phyloP scores from a whole-genome alignment of 106 monocot genomes.

The Narthecium ossifragum region DNA sequence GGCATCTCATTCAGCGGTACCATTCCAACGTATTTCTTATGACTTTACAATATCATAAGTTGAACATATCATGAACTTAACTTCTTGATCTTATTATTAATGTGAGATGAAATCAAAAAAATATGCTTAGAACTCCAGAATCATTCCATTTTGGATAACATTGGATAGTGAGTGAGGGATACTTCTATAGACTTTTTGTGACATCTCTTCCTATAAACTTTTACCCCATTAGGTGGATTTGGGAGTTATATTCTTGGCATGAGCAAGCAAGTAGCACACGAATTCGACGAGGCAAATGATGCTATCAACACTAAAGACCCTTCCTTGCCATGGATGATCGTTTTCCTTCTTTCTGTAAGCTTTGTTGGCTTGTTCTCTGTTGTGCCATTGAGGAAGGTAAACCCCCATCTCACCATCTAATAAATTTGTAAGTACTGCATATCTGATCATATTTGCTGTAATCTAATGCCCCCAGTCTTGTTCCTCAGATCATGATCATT shows the following conservation, averaged over 20 bases:
- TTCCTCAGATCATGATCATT: constrained; percentile 34
- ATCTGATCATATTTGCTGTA: not conserved
- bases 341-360: constrained; percentile 56
- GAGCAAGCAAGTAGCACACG: constrained; percentile 36
- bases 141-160: not conserved
- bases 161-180: not conserved
- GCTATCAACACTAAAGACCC: constrained; percentile 43
- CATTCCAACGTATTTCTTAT: not conserved
- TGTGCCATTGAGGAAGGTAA: constrained; percentile 63
- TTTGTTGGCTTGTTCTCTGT: constrained; percentile 64
- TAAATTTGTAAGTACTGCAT: too few species aligned
- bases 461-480: not conserved
- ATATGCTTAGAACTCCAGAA: not conserved
- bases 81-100: not conserved
- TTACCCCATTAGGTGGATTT: constrained; percentile 28
- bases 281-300: constrained; percentile 19
- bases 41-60: too few species aligned
- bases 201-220: not conserved
- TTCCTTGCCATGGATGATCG: constrained; percentile 55
- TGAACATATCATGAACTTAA: not conserved
- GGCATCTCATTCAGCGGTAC: constrained; percentile 44
- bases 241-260: constrained; percentile 59
- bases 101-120: too few species aligned
- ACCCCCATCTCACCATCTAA: too few species aligned
- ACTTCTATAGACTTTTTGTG: not conserved